phyloP scores from a whole-genome alignment of 75 land plant genomes.

The Pinus tabuliformis region DNA sequence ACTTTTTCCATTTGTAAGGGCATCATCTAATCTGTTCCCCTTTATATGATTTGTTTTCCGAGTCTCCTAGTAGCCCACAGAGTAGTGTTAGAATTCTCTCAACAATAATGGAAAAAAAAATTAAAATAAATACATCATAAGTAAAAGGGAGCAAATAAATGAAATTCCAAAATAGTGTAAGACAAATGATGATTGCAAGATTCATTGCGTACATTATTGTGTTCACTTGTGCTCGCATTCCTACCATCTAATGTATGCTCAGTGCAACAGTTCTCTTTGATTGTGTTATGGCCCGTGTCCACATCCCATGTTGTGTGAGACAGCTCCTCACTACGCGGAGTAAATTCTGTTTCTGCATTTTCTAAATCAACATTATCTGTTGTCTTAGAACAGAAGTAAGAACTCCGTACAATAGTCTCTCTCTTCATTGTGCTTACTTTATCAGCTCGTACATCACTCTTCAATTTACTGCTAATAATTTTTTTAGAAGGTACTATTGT shows the following conservation, averaged over 20 bases:
- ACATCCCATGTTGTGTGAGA: background rate
- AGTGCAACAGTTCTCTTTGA: background rate
- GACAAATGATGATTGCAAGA: background rate
- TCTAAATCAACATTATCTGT: slow-evolving; percentile 7
- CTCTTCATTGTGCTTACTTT: slow-evolving; percentile 3
- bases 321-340: background rate
- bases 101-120: background rate
- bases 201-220: background rate
- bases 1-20: background rate
- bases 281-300: background rate
- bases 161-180: background rate
- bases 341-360: slow-evolving; percentile 1
- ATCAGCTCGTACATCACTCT: background rate
- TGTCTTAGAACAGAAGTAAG: slow-evolving; percentile 14
- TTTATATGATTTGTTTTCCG: no score
- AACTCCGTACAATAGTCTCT: slow-evolving; percentile 19
- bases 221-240: background rate
- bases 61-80: background rate
- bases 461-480: background rate
- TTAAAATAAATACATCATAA: background rate
- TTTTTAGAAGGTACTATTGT: background rate
- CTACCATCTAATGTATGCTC: background rate
- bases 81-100: background rate
- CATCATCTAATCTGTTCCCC: background rate
- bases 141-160: background rate